Conservation (phyloP, 2,329 filamentous ascomycete genomes). For the Colletotrichum sp. region DNA sequence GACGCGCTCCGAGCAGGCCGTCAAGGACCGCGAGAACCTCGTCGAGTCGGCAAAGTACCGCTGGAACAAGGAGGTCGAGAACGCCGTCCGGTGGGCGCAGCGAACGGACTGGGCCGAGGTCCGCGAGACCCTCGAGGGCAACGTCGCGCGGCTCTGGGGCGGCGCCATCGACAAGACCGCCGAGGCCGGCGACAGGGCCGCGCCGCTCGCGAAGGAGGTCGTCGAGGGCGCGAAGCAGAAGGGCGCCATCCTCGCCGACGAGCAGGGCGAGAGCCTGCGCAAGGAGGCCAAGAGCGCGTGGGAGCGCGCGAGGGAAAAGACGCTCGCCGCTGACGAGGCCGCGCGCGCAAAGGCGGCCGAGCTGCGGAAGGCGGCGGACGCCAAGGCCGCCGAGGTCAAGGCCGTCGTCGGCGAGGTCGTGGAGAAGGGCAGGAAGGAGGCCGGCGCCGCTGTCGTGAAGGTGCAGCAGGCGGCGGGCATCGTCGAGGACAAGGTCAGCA, state of each 20-base stretch:
- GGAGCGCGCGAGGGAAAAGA: constrained; percentile 24
- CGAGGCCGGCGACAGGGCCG: constrained; percentile 29
- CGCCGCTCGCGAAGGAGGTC: constrained; percentile 38
- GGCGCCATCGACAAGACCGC: constrained; percentile 39
- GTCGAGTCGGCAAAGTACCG: constrained; percentile 74
- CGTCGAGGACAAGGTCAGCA: constrained; percentile 25
- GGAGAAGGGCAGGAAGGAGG: constrained; percentile 18
- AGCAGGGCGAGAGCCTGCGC: constrained; percentile 22
- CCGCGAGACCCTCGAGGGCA: constrained; percentile 61
- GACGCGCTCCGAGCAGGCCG: constrained; percentile 55
- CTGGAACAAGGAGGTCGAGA: constrained; percentile 79
- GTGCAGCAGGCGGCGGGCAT: constrained; percentile 31
- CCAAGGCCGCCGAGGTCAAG: constrained; percentile 17
- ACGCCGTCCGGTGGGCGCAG: constrained; percentile 70
- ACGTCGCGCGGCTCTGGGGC: constrained; percentile 49
- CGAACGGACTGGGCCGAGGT: constrained; percentile 68
- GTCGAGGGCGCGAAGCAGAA: constrained; percentile 37
- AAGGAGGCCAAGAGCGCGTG: constrained; percentile 25
- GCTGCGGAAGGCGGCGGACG: constrained; percentile 4
- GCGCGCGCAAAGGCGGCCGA: constrained; percentile 16
- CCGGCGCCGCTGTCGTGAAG: constrained; percentile 25
- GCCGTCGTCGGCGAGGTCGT: constrained; percentile 8
- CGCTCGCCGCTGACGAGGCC: constrained; percentile 14
- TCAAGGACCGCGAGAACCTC: constrained; percentile 58
- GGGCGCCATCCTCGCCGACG: constrained; percentile 31